These are phyloP conservation scores for Suillus ampliporus DNA, from an alignment of 768 basidiomycete genomes.

Conservation along the genomic window DNA sequence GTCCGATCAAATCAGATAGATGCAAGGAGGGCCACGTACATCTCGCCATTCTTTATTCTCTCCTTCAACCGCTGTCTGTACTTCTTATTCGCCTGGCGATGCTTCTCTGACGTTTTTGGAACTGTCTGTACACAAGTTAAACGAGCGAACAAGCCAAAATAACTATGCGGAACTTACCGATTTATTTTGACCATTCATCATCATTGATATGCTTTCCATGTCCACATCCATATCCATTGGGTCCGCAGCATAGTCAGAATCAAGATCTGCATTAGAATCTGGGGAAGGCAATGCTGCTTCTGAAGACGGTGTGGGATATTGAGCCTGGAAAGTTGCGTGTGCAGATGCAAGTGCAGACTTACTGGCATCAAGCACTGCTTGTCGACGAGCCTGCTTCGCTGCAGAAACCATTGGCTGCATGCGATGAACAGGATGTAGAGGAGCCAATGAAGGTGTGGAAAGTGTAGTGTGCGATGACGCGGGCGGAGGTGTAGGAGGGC, in stretches of 20 bases:
- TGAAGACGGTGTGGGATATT: neutral
- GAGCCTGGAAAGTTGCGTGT: neutral
- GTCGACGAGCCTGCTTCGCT: neutral
- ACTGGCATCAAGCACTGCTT: too few species aligned
- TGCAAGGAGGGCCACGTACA: neutral
- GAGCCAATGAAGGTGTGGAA: neutral
- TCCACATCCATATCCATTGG: neutral
- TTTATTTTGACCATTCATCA: neutral
- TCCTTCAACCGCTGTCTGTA: constrained; percentile 6
- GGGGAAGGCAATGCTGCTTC: neutral
- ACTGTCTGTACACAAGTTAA: neutral
- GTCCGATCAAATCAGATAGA: neutral
- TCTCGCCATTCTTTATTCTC: constrained; percentile 7
- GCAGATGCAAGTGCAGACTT: too few species aligned
- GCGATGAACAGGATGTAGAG: neutral
- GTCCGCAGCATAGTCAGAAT: constrained; percentile 1
- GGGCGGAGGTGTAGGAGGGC: neutral
- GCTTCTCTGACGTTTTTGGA: neutral
- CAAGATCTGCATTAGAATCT: neutral
- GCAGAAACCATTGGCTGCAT: neutral
- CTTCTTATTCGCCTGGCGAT: constrained; percentile 4
- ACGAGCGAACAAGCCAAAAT: neutral
- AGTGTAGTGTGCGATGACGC: neutral
- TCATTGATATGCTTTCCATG: neutral
- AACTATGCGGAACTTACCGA: neutral